Conservation (phyloP, 352 stramenopile species). For the Sclerospora graminicola region DNA sequence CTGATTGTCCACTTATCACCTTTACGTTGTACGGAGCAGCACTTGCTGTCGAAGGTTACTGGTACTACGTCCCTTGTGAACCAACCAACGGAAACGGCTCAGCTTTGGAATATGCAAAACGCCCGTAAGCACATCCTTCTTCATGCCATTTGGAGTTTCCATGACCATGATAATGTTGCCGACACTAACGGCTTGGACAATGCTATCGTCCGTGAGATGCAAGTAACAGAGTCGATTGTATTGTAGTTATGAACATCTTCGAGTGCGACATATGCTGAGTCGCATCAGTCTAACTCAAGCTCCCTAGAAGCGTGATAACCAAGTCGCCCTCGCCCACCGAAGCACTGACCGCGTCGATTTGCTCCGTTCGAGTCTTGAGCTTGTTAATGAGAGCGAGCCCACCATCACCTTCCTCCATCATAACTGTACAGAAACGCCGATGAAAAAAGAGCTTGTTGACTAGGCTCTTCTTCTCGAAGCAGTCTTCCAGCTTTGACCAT, state of each 20-base stretch:
- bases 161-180: background rate
- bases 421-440: conserved; percentile 14
- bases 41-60: background rate
- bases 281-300: conserved; percentile 2
- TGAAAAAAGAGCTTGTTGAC: no score
- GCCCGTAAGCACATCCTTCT: background rate
- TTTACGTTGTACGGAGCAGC: background rate
- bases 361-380: conserved; percentile 10
- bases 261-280: conserved; percentile 9
- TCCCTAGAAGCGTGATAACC: conserved; percentile 10
- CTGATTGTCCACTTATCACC: background rate
- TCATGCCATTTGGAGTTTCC: background rate
- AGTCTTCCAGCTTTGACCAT: no score
- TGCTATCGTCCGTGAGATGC: background rate
- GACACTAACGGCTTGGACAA: background rate
- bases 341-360: conserved; percentile 6
- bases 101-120: background rate
- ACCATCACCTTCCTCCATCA: conserved; percentile 13
- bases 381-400: conserved; percentile 11
- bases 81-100: background rate
- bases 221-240: background rate
- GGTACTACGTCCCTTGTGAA: background rate
- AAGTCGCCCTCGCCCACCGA: conserved; percentile 7
- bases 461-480: background rate
- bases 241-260: background rate